These are phyloP conservation scores for Epithele typhae DNA, from an alignment of 768 basidiomycete genomes.

Conservation along the genomic window DNA sequence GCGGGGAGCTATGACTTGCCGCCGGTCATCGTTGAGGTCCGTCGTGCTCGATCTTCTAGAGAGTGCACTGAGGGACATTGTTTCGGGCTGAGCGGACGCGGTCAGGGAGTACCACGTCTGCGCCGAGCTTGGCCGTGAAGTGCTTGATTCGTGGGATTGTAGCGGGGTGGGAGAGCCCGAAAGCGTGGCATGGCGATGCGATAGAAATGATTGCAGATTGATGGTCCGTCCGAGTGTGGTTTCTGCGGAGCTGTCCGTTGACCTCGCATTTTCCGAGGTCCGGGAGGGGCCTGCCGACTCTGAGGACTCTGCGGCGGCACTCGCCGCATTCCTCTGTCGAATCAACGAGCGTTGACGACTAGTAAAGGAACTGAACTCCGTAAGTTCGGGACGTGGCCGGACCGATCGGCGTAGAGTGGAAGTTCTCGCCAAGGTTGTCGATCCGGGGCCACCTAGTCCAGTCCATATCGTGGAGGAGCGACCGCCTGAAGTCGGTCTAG, in stretches of 20 bases:
- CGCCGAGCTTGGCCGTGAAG: constrained; percentile 16
- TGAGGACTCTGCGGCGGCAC: too few relatives aligned
- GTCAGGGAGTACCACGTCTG: constrained; percentile 22
- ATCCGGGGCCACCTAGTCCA: constrained; percentile 2
- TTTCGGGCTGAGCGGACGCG: constrained; percentile 1
- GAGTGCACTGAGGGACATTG: not conserved
- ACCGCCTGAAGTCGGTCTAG: constrained; percentile 3
- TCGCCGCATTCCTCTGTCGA: too few relatives aligned
- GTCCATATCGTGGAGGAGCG: not conserved
- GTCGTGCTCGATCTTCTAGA: constrained; percentile 1
- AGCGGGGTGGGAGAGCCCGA: too few relatives aligned
- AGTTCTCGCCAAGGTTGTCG: constrained; percentile 36
- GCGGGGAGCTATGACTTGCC: constrained; percentile 35
- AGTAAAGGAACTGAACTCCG: constrained; percentile 71
- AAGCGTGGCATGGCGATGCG: too few relatives aligned
- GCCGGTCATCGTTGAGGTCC: constrained; percentile 10
- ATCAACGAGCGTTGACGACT: constrained; percentile 54
- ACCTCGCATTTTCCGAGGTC: too few relatives aligned
- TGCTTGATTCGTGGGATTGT: too few relatives aligned
- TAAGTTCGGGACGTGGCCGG: constrained; percentile 55
- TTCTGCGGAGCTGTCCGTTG: too few relatives aligned
- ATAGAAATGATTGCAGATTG: too few relatives aligned
- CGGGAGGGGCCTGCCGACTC: too few relatives aligned
- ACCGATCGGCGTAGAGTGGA: constrained; percentile 56
- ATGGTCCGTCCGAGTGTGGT: too few relatives aligned